Evolutionary conservation across 169 alveolate genomes (phyloP).

Genomic region (Plasmodium sp.): DNA sequence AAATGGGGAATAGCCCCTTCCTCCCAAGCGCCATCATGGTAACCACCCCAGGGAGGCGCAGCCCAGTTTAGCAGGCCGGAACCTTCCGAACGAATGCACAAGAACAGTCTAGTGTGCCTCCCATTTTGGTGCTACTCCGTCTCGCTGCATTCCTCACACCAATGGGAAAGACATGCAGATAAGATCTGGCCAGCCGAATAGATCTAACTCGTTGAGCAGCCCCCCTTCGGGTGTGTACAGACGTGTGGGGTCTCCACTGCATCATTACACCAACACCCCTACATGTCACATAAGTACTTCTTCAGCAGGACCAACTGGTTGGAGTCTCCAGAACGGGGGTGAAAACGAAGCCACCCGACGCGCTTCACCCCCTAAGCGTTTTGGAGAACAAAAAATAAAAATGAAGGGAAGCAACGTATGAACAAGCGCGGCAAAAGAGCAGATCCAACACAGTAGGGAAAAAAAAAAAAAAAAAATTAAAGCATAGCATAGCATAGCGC

Average conservation of each 20-base stretch:
- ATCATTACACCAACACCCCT: neutral
- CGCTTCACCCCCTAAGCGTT: neutral
- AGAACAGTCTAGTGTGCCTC: too few species aligned
- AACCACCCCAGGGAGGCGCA: too few species aligned
- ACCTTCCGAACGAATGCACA: too few species aligned
- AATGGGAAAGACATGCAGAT: neutral
- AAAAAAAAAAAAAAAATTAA: neutral
- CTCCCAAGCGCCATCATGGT: too few species aligned
- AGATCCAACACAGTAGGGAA: too few species aligned
- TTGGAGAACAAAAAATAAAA: neutral
- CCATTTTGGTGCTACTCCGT: neutral
- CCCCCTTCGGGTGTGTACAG: neutral
- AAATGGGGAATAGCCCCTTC: too few species aligned
- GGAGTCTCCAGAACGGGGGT: neutral
- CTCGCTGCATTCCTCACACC: neutral
- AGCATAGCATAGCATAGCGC: neutral
- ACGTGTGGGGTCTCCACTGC: neutral
- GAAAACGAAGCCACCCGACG: neutral
- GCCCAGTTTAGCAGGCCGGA: too few species aligned
- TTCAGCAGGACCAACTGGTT: neutral
- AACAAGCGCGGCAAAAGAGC: neutral
- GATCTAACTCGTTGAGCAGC: neutral
- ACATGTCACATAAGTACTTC: neutral
- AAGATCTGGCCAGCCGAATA: neutral
- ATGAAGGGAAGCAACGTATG: neutral